Base-by-base conservation (phyloP, 2,329 filamentous ascomycete species). In the Fusarium sp. region DNA sequence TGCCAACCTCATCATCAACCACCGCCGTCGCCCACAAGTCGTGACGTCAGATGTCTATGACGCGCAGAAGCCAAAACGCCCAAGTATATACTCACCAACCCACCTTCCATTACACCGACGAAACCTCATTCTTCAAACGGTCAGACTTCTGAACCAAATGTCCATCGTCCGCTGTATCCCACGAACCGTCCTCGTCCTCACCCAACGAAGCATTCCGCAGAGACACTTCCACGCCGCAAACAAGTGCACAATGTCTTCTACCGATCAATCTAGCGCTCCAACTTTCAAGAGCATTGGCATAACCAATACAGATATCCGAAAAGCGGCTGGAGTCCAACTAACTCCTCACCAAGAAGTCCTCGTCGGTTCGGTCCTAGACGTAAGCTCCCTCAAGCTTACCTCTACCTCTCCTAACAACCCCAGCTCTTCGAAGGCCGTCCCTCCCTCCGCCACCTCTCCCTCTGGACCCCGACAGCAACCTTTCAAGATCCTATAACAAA, bases 401-500 rank as follows among this genome's bases (percentile, higher is more conserved):
- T 37, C 35, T 8, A 16, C 35, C 14, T 37, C 35, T 6, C 11
- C 11, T 34, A 18, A 18, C 35, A 37, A 16, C 35, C 9, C 18
- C 52, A 87, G 85, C 87, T 92, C 57, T 92, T 92, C 78, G 88
- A 88, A 37, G 90, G 90, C 54, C 85, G 87, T 20, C 89, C 90
- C 0, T 89, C 88, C 2, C 84, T 91, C 4, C 85, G 86, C 45
- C 91, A 92, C 78, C 85, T 92, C 54, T 82, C 84, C 16, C 84
- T 92, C 27, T 92, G 90, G 91, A 84, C 84, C 58, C 88, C 88
- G 67, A 85, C 88, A 41, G 90, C 86, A 9, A 86, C 84, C 0
- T 92, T 92, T 80, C 80, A 85, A 34, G 90, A 92, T 77, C 89
- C 88, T 6, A 82, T 92, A 54, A 90, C 90, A 48, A 85, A 88